Percentiles rank a stretch among this genome's conserved stretches.
Evolutionary conservation across 2,329 filamentous ascomycete genomes (phyloP).

Genomic region (Trematosphaeria pertusa): DNA sequence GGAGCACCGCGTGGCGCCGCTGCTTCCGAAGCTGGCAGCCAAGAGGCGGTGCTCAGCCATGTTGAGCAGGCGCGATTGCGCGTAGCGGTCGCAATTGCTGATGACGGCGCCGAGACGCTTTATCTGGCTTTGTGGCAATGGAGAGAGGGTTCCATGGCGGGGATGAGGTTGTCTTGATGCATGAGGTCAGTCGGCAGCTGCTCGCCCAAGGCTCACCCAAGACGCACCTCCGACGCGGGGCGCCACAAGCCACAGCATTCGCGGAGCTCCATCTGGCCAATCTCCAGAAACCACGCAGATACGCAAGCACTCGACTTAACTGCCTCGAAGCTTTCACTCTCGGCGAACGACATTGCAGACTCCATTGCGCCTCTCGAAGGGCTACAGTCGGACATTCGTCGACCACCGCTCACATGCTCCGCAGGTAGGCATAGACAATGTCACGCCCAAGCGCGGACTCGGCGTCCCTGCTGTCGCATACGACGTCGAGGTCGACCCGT

Average conservation of each 20-base stretch:
- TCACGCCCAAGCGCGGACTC: slow-evolving; percentile 48
- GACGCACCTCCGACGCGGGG: slow-evolving; percentile 25
- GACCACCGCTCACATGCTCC: slow-evolving; percentile 18
- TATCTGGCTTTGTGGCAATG: too few relatives aligned
- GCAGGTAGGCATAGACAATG: slow-evolving; percentile 33
- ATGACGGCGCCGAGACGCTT: slow-evolving; percentile 8
- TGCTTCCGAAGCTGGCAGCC: slow-evolving; percentile 29
- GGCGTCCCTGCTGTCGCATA: slow-evolving; percentile 50
- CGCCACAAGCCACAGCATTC: slow-evolving; percentile 35
- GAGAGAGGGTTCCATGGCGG: too few relatives aligned
- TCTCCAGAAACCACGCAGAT: not conserved
- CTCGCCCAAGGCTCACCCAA: not conserved
- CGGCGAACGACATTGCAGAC: not conserved
- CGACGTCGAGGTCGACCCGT: slow-evolving; percentile 52
- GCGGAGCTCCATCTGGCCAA: not conserved
- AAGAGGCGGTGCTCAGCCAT: slow-evolving; percentile 39
- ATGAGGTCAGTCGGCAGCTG: slow-evolving; percentile 21
- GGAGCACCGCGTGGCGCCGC: slow-evolving; percentile 35
- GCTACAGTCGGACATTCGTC: too few relatives aligned
- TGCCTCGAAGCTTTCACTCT: too few relatives aligned
- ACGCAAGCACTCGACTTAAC: too few relatives aligned
- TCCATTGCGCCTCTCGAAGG: slow-evolving; percentile 1
- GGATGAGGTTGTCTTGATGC: too few relatives aligned
- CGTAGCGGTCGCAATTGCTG: slow-evolving; percentile 31
- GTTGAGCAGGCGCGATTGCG: slow-evolving; percentile 39